These are phyloP conservation scores for Lentinula edodes DNA, from an alignment of 768 basidiomycete genomes.

Conservation along the genomic window DNA sequence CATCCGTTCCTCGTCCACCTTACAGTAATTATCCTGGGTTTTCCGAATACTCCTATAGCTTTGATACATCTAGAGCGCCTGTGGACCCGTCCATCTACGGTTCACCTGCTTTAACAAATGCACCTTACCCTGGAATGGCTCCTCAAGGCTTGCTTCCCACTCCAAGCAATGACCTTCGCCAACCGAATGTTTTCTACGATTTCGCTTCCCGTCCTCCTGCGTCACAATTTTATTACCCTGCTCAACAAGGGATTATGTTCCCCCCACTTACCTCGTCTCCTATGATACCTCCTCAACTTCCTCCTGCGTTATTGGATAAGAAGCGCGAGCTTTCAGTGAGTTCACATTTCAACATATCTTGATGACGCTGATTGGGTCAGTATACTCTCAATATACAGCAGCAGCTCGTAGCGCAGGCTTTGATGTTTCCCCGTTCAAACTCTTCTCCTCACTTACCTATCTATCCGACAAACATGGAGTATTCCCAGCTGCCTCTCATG, in stretches of 20 bases:
- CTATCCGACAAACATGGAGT: conserved; percentile 44
- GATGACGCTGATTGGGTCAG: conserved; percentile 19
- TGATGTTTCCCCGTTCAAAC: conserved; percentile 37
- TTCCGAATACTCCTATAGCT: conserved; percentile 57
- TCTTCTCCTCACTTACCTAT: conserved; percentile 38
- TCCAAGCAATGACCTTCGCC: conserved; percentile 35
- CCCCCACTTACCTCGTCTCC: conserved; percentile 45
- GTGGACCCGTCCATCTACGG: conserved; percentile 49
- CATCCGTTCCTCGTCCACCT: conserved; percentile 33
- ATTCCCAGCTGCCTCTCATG: conserved; percentile 41
- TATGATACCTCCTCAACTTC: conserved; percentile 45
- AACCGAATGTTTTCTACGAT: conserved; percentile 55
- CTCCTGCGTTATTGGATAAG: conserved; percentile 41
- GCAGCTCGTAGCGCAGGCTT: conserved; percentile 35
- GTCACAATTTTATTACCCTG: conserved; percentile 58
- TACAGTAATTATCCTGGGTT: conserved; percentile 54
- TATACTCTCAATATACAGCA: conserved; percentile 40
- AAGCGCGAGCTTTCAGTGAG: conserved; percentile 54
- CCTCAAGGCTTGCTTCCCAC: conserved; percentile 38
- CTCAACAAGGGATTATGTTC: conserved; percentile 56
- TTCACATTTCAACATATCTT: conserved; percentile 6
- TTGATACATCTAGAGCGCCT: conserved; percentile 32
- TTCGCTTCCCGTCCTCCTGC: conserved; percentile 43
- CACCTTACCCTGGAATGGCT: conserved; percentile 43
- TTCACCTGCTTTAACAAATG: conserved; percentile 38